These are phyloP conservation scores for Phaffia tasmanica DNA, from an alignment of 768 basidiomycete genomes.

Conservation along the genomic window DNA sequence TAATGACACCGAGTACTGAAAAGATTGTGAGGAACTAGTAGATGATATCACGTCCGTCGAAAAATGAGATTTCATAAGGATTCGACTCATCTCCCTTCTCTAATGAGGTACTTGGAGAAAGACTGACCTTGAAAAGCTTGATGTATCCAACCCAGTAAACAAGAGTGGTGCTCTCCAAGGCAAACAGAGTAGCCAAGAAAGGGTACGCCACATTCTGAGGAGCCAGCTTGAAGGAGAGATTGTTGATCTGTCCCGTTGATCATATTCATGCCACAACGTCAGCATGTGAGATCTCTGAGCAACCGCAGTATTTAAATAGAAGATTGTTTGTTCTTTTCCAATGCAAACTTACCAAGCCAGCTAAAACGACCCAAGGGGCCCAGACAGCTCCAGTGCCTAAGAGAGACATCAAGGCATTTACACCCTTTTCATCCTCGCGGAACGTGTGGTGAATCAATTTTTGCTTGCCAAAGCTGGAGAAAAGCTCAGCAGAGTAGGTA, in stretches of 20 bases:
- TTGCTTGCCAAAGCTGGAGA: constrained; percentile 14
- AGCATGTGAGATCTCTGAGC: no score
- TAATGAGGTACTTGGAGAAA: neutral
- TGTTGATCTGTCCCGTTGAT: constrained; percentile 2
- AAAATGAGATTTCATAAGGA: neutral
- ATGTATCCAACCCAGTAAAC: constrained; percentile 25
- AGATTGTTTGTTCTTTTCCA: neutral
- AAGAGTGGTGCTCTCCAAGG: constrained; percentile 19
- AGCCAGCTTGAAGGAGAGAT: constrained; percentile 7
- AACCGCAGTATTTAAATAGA: no score
- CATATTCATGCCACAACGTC: no score
- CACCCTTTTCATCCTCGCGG: constrained; percentile 21
- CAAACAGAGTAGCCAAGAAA: constrained; percentile 17
- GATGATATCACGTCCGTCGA: neutral
- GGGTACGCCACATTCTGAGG: constrained; percentile 4
- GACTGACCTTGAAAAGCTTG: constrained; percentile 20
- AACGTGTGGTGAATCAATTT: constrained; percentile 20
- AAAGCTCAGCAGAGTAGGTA: constrained; percentile 12
- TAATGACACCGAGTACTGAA: constrained; percentile 2
- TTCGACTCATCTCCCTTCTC: neutral
- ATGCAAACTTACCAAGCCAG: neutral
- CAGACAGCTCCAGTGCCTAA: constrained; percentile 10
- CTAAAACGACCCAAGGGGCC: constrained; percentile 19
- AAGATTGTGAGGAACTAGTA: constrained; percentile 24
- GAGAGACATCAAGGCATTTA: constrained; percentile 12